Conservation (phyloP, 257 asterid species). For the Solanum lignicaule region DNA sequence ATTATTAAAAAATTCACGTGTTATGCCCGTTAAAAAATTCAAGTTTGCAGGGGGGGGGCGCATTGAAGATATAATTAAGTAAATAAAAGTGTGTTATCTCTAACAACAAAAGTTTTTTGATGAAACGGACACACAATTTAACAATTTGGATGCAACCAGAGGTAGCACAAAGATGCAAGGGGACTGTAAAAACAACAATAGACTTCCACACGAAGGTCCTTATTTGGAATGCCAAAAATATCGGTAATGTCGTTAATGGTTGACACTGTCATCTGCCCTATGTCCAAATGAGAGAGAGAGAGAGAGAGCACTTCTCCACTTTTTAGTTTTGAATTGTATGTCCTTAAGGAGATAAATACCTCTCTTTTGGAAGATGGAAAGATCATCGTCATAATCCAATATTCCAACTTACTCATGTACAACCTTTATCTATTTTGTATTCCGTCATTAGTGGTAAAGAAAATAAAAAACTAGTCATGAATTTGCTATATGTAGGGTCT, state of each 20-base stretch:
- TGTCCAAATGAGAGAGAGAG: neutral
- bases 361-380: neutral
- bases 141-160: neutral
- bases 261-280: neutral
- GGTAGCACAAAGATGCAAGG: neutral
- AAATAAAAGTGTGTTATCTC: neutral
- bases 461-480: neutral
- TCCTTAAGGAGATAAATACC: neutral
- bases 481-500: neutral
- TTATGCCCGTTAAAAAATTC: neutral
- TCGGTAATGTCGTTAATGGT: neutral
- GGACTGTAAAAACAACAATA: neutral
- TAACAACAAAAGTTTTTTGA: neutral
- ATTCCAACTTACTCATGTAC: neutral
- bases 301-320: neutral
- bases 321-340: neutral
- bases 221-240: neutral
- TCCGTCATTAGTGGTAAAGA: neutral
- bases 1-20: neutral
- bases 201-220: neutral
- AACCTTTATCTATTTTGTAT: neutral
- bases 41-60: neutral
- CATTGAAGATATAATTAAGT: neutral
- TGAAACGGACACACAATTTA: neutral
- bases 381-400: neutral